Conservation (phyloP, 2,329 filamentous ascomycete genomes). For the Zymoseptoria passerinii region DNA sequence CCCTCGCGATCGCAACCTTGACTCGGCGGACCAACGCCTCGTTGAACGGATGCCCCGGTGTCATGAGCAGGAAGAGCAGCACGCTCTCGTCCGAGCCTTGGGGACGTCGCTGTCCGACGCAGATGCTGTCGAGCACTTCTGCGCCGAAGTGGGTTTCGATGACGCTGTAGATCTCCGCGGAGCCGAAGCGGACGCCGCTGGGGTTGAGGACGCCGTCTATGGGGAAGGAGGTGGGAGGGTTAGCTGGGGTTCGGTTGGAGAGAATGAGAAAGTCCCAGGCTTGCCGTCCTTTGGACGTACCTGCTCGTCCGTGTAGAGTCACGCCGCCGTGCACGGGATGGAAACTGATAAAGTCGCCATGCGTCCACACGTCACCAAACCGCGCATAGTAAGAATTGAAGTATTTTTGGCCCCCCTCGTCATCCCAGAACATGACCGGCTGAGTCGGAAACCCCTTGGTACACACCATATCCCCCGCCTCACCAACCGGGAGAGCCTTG, state of each 20-base stretch:
- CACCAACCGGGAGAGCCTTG: conserved; percentile 50
- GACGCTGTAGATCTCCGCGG: conserved; percentile 70
- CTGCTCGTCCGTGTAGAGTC: conserved; percentile 57
- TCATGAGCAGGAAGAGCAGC: conserved; percentile 53
- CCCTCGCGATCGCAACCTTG: conserved; percentile 56
- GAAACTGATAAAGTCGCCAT: conserved; percentile 69
- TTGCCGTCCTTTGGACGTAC: too few species aligned
- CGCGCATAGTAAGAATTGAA: conserved; percentile 40
- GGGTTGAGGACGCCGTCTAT: conserved; percentile 80
- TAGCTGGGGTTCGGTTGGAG: too few species aligned
- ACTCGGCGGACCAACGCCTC: conserved; percentile 49
- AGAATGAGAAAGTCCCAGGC: too few species aligned
- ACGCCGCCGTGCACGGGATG: conserved; percentile 60
- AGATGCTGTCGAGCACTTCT: conserved; percentile 62
- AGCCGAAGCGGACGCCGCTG: conserved; percentile 69
- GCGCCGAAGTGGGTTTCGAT: conserved; percentile 58
- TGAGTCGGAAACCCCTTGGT: conserved; percentile 66
- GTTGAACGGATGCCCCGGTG: conserved; percentile 50
- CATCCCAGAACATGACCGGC: conserved; percentile 47
- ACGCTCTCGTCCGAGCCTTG: conserved; percentile 51
- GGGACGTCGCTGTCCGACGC: conserved; percentile 66
- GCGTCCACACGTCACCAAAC: conserved; percentile 62
- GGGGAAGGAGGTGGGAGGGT: too few species aligned
- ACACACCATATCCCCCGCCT: conserved; percentile 65
- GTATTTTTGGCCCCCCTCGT: conserved; percentile 35